phyloP scores from a whole-genome alignment of 495 filamentous ascomycete species.

The Lepidopterella palustris region DNA sequence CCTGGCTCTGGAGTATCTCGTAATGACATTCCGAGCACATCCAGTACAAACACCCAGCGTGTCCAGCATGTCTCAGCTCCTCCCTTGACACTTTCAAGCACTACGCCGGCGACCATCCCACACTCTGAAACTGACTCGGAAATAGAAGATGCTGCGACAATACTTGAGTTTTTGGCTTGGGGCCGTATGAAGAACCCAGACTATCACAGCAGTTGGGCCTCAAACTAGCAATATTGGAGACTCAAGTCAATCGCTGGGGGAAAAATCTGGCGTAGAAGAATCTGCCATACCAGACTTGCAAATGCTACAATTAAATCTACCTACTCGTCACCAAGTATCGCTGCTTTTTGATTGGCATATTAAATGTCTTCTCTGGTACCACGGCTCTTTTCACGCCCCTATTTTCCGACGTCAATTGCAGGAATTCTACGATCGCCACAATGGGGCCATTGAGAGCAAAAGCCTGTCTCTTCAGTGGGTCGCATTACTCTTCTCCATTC shows the following conservation, averaged over 20 bases:
- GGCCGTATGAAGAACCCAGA: slow-evolving; percentile 39
- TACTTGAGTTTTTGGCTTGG: slow-evolving; percentile 44
- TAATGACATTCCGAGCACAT: background rate
- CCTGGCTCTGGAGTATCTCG: background rate
- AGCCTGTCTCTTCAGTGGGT: slow-evolving; percentile 14
- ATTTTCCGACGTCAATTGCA: slow-evolving; percentile 2
- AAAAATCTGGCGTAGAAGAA: background rate
- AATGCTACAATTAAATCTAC: slow-evolving; percentile 4
- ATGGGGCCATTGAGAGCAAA: background rate
- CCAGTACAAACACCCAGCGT: background rate
- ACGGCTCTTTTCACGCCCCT: slow-evolving; percentile 4
- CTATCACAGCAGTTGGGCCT: slow-evolving; percentile 22
- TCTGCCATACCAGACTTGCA: background rate
- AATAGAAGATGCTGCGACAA: slow-evolving; percentile 40
- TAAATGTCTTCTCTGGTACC: slow-evolving; percentile 10
- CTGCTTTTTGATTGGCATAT: slow-evolving; percentile 9
- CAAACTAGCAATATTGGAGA: background rate
- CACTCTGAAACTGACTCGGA: slow-evolving; percentile 19
- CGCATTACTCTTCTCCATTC: slow-evolving; percentile 9
- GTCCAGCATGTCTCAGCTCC: background rate
- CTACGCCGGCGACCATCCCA: background rate
- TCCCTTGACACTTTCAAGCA: background rate
- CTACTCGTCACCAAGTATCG: background rate
- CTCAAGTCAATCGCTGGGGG: background rate
- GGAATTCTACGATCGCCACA: background rate